Evolutionary conservation across 2,329 filamentous ascomycete genomes (phyloP).

Genomic region (Cryphonectria japonica): DNA sequence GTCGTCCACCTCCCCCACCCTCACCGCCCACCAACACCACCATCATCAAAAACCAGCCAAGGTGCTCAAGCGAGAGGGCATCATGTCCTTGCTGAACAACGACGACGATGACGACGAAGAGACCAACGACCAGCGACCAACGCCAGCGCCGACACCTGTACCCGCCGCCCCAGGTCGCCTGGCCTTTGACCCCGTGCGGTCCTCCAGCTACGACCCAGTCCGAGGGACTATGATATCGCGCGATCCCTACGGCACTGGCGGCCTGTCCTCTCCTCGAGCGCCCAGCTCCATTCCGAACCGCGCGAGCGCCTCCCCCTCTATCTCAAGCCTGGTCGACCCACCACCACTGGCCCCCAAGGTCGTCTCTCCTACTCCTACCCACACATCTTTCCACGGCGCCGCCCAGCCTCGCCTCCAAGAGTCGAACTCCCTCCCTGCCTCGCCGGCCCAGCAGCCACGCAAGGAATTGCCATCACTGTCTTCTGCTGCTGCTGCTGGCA

Average conservation of each 20-base stretch:
- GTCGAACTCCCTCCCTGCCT: constrained; percentile 38
- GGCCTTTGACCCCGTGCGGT: constrained; percentile 88
- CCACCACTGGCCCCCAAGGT: constrained; percentile 42
- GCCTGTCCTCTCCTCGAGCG: constrained; percentile 56
- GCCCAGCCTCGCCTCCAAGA: constrained; percentile 37
- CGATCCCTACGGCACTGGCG: constrained; percentile 50
- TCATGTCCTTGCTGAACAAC: constrained; percentile 61
- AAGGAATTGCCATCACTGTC: constrained; percentile 34
- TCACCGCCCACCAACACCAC: constrained; percentile 37
- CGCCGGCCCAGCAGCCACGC: constrained; percentile 37
- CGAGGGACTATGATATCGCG: constrained; percentile 63
- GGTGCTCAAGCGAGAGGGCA: constrained; percentile 57
- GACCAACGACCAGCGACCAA: constrained; percentile 48
- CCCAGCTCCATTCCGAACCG: constrained; percentile 59
- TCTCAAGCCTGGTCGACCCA: constrained; percentile 86
- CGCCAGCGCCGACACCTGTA: constrained; percentile 45
- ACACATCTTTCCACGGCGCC: constrained; percentile 39
- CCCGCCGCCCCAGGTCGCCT: constrained; percentile 70
- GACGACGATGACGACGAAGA: constrained; percentile 44
- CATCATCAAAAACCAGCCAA: constrained; percentile 47
- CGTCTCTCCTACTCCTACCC: constrained; percentile 45
- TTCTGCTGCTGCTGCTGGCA: constrained; percentile 18
- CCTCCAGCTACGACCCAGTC: constrained; percentile 68
- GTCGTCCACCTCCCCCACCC: constrained; percentile 25
- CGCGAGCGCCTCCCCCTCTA: constrained; percentile 88